Base-by-base conservation (phyloP, 441 rosid species). In the Erodium texanum region DNA sequence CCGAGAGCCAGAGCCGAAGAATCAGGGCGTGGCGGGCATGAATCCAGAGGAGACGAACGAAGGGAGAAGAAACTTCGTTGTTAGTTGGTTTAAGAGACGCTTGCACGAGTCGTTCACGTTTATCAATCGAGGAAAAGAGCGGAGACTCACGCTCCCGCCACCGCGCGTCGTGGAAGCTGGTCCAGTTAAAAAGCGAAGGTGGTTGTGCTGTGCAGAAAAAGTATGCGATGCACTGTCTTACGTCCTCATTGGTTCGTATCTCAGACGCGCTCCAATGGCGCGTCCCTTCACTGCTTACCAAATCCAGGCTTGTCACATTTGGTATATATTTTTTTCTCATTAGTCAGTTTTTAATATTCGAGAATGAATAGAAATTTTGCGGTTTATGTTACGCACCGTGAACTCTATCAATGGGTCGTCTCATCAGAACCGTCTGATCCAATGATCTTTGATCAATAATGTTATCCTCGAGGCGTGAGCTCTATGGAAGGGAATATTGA, bases 21-120 rank as follows among this genome's bases (percentile, higher is more conserved):
- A 29, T 29, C 34, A 3, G 34, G 34, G 3, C 34, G 34, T 29
- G 34, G 34, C 54, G 58, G 66, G 38, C 70, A 41, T 64, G 73
- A 74, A 68, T 64, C 72, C 54, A 50, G 18, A 65, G 61, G 22
- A 50, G 64, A 27, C 29, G 2, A 27, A 27, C 1, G 29, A 4
- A 4, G 4, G 29, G 6, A 29, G 34, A 29, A 29, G 34, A 29
- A 29, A 29, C 34, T 50, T 32, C 67, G 62, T 64, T 67, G 69
- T 56, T 71, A 16, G 64, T 62, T 48, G 71, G 56, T 66, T 67
- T 45, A 70, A 59, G 45, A 52, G n/a, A n/a, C n/a, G n/a, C n/a
- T n/a, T 1, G 34, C 6, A 29, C 34, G 74, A 67, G 71, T 56
- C 1, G 71, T 70, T 34, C 75, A 48, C 41, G 78, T 68, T 67